Conservation (phyloP, 148 eudicot species). For the Arctostaphylos glauca region DNA sequence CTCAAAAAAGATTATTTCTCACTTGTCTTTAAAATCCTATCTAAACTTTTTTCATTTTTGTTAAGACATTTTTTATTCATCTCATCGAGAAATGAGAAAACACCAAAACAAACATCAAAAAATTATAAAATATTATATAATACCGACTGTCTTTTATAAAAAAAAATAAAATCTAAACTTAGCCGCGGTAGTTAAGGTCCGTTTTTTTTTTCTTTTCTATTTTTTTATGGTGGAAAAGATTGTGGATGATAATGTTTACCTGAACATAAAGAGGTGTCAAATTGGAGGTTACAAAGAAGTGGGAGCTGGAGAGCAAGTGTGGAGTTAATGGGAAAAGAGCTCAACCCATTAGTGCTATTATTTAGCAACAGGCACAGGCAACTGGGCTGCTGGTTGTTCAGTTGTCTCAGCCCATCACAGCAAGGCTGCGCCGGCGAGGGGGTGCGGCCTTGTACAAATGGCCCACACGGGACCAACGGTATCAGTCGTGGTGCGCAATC, state of each 20-base stretch:
- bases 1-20: too few relatives aligned
- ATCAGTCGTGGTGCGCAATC: conserved; percentile 48
- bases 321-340: conserved; percentile 62
- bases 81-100: too few relatives aligned
- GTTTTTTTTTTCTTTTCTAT: neutral
- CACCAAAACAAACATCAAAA: too few relatives aligned
- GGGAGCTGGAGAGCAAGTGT: conserved; percentile 68
- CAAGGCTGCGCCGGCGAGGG: conserved; percentile 44
- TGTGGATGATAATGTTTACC: conserved; percentile 11
- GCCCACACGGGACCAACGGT: conserved; percentile 45
- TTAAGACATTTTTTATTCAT: too few relatives aligned
- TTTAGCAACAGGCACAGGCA: conserved; percentile 72
- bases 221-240: neutral
- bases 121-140: too few relatives aligned
- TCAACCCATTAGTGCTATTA: conserved; percentile 37
- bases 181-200: too few relatives aligned
- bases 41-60: too few relatives aligned
- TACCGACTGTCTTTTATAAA: too few relatives aligned
- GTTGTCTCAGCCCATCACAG: conserved; percentile 44
- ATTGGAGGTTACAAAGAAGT: conserved; percentile 42
- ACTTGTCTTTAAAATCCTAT: too few relatives aligned
- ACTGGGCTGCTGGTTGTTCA: conserved; percentile 35
- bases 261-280: conserved; percentile 47
- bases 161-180: too few relatives aligned
- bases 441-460: conserved; percentile 58